Base-by-base conservation (phyloP, 768 basidiomycete species). In the Myochromella boudieri region DNA sequence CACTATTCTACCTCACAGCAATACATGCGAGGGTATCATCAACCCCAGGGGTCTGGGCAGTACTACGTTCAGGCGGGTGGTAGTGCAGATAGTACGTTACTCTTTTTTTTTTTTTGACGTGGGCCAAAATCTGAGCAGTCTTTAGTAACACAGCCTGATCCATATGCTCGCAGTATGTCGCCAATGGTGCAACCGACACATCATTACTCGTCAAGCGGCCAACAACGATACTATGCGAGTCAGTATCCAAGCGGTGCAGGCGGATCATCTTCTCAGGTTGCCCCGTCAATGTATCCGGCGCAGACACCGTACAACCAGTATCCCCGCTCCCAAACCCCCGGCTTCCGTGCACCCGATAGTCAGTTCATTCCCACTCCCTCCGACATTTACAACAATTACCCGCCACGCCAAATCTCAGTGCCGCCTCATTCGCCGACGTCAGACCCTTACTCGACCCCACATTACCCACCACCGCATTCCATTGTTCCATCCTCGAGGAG, bases 351-450 rank as follows among this genome's bases (percentile, higher is more conserved):
- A 48, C 32, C 56, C 2, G 52, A 61, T 18, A 58, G 57, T 2
- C 65, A 67, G 5, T 79, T 78, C 53, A 74, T 78, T 32, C 74
- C 77, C 4, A 78, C 77, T 1, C 77, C 77, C 5, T 74, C 74
- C 3, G 74, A 79, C 40, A 50, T 71, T 4, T 68, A 71, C 49
- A 62, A 68, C 3, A 62, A 56, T 12, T 54, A 68, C 40, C 39
- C 58, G 17, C 42, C 62, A 43, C 64, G 42, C 18, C 57, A 52
- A 40, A 45, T 53, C 48, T 52, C 48, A 45, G 59, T 49, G 33
- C 55, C 53, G 3, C 56, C 60, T 2, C 52, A 58, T 43, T 44
- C 65, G 55, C 25, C 56, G 57, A 37, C 63, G 53, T 44, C 53
- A 44, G 62, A 65, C 36, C 46, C 47, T 11, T 59, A 57, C 32